phyloP scores from a whole-genome alignment of 1,284 basidiomycete species.

The Boletus austroedulis region DNA sequence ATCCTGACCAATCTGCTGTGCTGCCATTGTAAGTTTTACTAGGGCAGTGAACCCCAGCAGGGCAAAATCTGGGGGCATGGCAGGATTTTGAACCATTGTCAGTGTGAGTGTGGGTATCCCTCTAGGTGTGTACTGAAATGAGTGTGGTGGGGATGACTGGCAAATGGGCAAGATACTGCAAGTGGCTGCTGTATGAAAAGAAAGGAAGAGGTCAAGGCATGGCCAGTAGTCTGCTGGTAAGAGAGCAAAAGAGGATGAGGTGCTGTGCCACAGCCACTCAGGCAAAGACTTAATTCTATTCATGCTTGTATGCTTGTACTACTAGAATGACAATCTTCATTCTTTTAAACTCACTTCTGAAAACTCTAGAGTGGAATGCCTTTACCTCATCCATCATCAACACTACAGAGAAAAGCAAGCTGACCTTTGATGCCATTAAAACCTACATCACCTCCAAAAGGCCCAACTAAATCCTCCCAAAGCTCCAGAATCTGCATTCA shows the following conservation, averaged over 20 bases:
- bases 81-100: too few species aligned
- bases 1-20: background rate
- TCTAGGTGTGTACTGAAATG: background rate
- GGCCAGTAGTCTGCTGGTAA: background rate
- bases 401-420: too few species aligned
- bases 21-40: background rate
- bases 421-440: too few species aligned
- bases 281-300: background rate
- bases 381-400: too few species aligned
- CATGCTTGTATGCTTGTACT: background rate
- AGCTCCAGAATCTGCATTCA: too few species aligned
- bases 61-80: background rate
- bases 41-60: background rate
- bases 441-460: too few species aligned
- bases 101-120: too few species aligned
- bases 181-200: background rate
- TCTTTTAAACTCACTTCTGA: too few species aligned
- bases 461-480: too few species aligned
- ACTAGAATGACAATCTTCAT: background rate
- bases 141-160: background rate
- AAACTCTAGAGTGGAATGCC: too few species aligned
- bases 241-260: background rate
- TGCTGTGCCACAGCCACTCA: background rate
- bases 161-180: background rate
- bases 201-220: background rate